Evolutionary conservation across 208 protist genomes (phyloP).

Genomic region (Willaertia magna): DNA sequence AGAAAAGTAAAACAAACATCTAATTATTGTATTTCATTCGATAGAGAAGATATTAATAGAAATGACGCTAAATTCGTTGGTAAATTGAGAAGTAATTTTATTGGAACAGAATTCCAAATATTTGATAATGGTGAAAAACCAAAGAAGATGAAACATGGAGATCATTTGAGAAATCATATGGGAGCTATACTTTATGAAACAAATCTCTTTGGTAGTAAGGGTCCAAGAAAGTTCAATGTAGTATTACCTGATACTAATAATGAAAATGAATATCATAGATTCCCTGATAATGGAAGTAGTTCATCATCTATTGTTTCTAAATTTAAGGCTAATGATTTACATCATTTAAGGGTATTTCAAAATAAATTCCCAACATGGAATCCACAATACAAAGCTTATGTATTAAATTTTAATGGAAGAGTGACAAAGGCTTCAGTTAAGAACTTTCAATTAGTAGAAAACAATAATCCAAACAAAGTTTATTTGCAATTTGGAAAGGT

Average conservation of each 20-base stretch:
- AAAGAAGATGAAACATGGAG: neutral
- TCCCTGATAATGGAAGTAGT: neutral
- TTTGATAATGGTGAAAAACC: slow-evolving; percentile 44
- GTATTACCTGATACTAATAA: slow-evolving; percentile 33
- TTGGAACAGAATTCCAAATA: slow-evolving; percentile 46
- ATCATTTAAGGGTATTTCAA: slow-evolving; percentile 27
- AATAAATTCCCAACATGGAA: slow-evolving; percentile 55
- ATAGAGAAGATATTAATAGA: slow-evolving; percentile 35
- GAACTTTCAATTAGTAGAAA: slow-evolving; percentile 55
- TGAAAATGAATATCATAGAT: neutral
- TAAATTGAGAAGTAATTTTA: slow-evolving; percentile 46
- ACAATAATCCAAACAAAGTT: slow-evolving; percentile 20
- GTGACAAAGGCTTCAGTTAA: slow-evolving; percentile 55
- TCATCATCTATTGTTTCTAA: neutral
- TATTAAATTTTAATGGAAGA: slow-evolving; percentile 54
- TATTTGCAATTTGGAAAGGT: slow-evolving; percentile 49
- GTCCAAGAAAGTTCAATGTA: slow-evolving; percentile 50
- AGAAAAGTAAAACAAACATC: slow-evolving; percentile 44
- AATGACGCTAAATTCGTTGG: slow-evolving; percentile 32
- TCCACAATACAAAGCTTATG: slow-evolving; percentile 41
- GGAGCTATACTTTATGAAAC: slow-evolving; percentile 39
- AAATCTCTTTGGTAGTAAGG: slow-evolving; percentile 47
- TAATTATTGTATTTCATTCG: slow-evolving; percentile 46
- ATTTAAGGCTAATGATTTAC: neutral
- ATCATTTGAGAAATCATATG: slow-evolving; percentile 22